Percentiles rank a stretch among this genome's conserved stretches.
Conservation (phyloP, 208 protist genomes). For the Leishmania tropica region DNA sequence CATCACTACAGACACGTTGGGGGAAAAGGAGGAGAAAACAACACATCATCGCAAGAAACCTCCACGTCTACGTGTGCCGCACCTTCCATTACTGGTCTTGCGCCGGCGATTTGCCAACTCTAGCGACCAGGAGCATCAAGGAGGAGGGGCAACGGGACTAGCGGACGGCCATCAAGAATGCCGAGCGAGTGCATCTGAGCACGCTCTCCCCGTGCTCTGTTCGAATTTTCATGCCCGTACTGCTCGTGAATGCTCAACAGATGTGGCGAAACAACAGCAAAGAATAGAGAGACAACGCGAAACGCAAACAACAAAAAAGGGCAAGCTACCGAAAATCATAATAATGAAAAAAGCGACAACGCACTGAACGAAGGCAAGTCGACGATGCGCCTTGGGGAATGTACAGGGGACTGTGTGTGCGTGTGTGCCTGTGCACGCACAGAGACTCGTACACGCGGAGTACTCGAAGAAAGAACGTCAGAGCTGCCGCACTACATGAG, state of each 20-base stretch:
- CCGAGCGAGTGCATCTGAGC: not conserved
- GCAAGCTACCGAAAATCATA: not conserved
- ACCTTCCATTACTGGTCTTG: not conserved
- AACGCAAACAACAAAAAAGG: conserved; percentile 4
- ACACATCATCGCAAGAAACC: not conserved
- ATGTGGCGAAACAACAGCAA: not conserved
- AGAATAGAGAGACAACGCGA: not conserved
- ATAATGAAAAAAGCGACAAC: not conserved
- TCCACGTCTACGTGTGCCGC: not conserved
- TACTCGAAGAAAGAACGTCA: not conserved
- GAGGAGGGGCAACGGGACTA: not conserved
- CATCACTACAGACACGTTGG: not conserved
- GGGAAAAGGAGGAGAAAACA: not conserved
- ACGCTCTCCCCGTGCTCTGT: not conserved
- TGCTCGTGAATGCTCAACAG: not conserved
- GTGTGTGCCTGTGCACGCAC: not conserved
- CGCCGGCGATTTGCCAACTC: not conserved
- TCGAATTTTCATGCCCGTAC: not conserved
- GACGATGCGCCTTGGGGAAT: not conserved
- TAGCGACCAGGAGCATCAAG: not conserved
- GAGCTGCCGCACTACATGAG: conserved; percentile 50
- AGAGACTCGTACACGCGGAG: not conserved
- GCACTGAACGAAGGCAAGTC: not conserved
- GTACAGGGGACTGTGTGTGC: not conserved
- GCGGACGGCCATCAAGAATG: not conserved